Conservation (phyloP, 75 land plant genomes). For the Gnetum montanum region DNA sequence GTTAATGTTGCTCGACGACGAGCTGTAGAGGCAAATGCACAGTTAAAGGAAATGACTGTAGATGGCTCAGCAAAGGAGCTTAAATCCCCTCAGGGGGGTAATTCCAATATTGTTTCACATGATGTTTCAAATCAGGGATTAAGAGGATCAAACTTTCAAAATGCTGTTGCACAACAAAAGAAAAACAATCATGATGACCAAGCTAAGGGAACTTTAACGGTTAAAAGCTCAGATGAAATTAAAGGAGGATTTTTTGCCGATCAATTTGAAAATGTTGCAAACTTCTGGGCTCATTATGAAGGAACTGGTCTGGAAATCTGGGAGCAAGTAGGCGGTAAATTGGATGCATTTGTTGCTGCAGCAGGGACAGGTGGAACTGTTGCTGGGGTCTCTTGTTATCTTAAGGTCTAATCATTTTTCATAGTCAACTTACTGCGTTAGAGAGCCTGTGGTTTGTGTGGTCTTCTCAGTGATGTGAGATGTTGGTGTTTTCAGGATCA, state of each 20-base stretch:
- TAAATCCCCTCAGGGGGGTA: not conserved
- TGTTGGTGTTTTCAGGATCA: slow-evolving; percentile 81
- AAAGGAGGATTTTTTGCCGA: slow-evolving; percentile 95
- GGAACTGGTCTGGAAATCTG: slow-evolving; percentile 98
- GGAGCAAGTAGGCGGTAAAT: slow-evolving; percentile 74
- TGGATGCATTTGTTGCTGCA: slow-evolving; percentile 94
- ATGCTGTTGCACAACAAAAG: no score
- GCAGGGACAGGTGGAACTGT: slow-evolving; percentile 98
- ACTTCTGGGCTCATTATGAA: slow-evolving; percentile 85
- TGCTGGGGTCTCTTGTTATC: slow-evolving; percentile 81
- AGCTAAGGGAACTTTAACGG: not conserved
- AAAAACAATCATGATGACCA: not conserved
- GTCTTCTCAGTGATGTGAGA: not conserved
- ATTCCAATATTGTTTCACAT: no score
- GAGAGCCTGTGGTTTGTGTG: no score
- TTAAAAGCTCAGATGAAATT: slow-evolving; percentile 7
- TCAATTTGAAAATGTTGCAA: slow-evolving; percentile 96
- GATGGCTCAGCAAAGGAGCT: not conserved
- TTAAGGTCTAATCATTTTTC: slow-evolving; percentile 50
- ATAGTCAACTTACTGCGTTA: not conserved
- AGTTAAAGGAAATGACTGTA: slow-evolving; percentile 13
- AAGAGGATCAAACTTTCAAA: not conserved
- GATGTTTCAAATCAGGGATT: no score
- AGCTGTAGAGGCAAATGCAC: slow-evolving; percentile 61
- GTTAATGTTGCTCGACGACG: slow-evolving; percentile 93